phyloP scores from a whole-genome alignment of 2,329 filamentous ascomycete genomes.

The Microascus cirrosus region DNA sequence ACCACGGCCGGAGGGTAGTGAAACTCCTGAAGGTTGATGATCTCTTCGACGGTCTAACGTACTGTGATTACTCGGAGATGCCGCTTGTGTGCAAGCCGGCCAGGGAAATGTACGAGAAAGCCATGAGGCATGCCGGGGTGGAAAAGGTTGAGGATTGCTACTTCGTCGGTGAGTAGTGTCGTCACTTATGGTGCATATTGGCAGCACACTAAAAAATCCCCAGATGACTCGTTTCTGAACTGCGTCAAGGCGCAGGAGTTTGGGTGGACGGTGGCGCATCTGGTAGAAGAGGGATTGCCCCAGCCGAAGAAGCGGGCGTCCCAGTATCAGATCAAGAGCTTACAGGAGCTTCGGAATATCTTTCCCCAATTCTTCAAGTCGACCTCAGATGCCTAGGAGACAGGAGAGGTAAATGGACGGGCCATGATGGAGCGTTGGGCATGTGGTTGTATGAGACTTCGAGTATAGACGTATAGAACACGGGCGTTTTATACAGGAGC shows the following conservation, averaged over 20 bases:
- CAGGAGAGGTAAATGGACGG: neutral
- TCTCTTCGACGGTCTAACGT: slow-evolving; percentile 89
- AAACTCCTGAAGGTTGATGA: slow-evolving; percentile 73
- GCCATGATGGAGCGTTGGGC: neutral
- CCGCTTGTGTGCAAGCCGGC: slow-evolving; percentile 82
- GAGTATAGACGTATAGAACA: neutral
- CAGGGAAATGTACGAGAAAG: slow-evolving; percentile 73
- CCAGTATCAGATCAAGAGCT: slow-evolving; percentile 61
- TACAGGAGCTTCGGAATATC: slow-evolving; percentile 62
- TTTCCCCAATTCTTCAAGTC: slow-evolving; percentile 83
- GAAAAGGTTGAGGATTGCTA: slow-evolving; percentile 63
- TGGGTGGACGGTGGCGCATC: slow-evolving; percentile 79
- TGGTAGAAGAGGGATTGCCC: slow-evolving; percentile 66
- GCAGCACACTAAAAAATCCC: neutral
- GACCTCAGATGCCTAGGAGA: neutral
- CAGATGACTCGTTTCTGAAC: slow-evolving; percentile 82
- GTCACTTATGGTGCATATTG: neutral
- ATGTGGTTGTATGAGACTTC: neutral
- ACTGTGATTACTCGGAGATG: slow-evolving; percentile 70
- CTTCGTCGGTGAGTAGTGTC: slow-evolving; percentile 73
- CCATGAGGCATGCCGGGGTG: slow-evolving; percentile 73
- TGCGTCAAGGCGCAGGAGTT: slow-evolving; percentile 64
- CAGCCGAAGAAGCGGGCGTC: slow-evolving; percentile 54
- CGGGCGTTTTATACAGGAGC: neutral
- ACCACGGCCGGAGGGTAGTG: slow-evolving; percentile 73